Evolutionary conservation across 768 basidiomycete species (phyloP).

Genomic region (Ramaria rubella): DNA sequence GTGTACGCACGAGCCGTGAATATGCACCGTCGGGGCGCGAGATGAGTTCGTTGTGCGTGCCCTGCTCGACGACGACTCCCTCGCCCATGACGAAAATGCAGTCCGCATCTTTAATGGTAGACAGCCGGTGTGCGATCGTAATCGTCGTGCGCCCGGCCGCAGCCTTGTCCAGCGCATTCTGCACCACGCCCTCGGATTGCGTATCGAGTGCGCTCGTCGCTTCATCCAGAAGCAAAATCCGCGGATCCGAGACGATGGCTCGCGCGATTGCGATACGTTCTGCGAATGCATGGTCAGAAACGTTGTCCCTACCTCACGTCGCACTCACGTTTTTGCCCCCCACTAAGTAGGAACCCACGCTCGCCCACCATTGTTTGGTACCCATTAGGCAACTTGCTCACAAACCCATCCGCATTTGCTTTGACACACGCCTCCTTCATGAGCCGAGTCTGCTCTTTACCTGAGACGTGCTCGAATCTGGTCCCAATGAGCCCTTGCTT

Average conservation of each 20-base stretch:
- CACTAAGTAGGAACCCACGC: conserved; percentile 77
- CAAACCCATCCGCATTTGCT: conserved; percentile 84
- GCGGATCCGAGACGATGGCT: conserved; percentile 82
- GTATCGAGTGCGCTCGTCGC: conserved; percentile 85
- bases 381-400: conserved; percentile 69
- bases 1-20: conserved; percentile 66
- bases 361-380: conserved; percentile 89
- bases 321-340: conserved; percentile 62
- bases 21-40: conserved; percentile 56
- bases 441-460: conserved; percentile 67
- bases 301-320: neutral
- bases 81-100: conserved; percentile 87
- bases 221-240: conserved; percentile 80
- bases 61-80: conserved; percentile 72
- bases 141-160: conserved; percentile 72
- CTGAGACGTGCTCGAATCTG: conserved; percentile 52
- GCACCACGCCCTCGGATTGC: conserved; percentile 79
- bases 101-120: conserved; percentile 81
- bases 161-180: conserved; percentile 86
- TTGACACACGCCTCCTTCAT: conserved; percentile 84
- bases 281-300: neutral
- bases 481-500: conserved; percentile 81
- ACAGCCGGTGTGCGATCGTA: conserved; percentile 73
- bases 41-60: conserved; percentile 70
- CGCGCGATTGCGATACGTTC: conserved; percentile 86